Evolutionary conservation across 768 basidiomycete species (phyloP).

Genomic region (Russula virescens): DNA sequence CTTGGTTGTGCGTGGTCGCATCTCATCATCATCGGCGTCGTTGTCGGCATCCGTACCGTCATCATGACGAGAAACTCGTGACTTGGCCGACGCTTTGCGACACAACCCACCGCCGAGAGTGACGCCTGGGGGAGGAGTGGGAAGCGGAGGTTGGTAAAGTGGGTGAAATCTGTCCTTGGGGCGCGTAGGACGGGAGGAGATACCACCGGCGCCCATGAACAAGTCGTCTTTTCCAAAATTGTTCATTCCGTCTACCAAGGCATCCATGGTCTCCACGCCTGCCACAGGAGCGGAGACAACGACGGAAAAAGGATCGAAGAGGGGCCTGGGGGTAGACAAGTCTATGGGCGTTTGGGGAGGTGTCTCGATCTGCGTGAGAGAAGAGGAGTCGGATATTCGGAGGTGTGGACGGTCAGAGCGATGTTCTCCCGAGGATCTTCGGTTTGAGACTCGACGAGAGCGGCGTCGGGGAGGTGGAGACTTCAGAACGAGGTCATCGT

Average conservation of each 20-base stretch:
- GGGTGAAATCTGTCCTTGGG: constrained; percentile 55
- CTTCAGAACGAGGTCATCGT: constrained; percentile 15
- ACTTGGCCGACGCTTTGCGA: constrained; percentile 29
- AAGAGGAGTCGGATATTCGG: constrained; percentile 63
- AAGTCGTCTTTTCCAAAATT: constrained; percentile 53
- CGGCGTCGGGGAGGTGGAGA: constrained; percentile 16
- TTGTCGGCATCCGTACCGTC: constrained; percentile 56
- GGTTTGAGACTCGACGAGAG: constrained; percentile 8
- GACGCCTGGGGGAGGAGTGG: constrained; percentile 76
- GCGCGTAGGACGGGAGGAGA: constrained; percentile 48
- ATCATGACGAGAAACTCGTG: constrained; percentile 32
- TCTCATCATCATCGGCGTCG: constrained; percentile 16
- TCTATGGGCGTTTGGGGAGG: constrained; percentile 65
- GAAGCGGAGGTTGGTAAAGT: constrained; percentile 76
- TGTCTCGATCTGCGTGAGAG: constrained; percentile 57
- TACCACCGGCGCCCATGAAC: constrained; percentile 35
- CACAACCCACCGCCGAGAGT: constrained; percentile 46
- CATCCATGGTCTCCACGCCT: constrained; percentile 84
- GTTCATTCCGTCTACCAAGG: constrained; percentile 87
- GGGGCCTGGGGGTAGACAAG: constrained; percentile 34
- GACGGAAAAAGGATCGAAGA: constrained; percentile 38
- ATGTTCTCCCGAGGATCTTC: constrained; percentile 14
- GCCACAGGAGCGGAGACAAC: constrained; percentile 71
- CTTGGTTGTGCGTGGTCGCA: constrained; percentile 15
- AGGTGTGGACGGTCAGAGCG: constrained; percentile 27